phyloP scores from a whole-genome alignment of 2,329 filamentous ascomycete genomes.

The Colletotrichum chrysophilum region DNA sequence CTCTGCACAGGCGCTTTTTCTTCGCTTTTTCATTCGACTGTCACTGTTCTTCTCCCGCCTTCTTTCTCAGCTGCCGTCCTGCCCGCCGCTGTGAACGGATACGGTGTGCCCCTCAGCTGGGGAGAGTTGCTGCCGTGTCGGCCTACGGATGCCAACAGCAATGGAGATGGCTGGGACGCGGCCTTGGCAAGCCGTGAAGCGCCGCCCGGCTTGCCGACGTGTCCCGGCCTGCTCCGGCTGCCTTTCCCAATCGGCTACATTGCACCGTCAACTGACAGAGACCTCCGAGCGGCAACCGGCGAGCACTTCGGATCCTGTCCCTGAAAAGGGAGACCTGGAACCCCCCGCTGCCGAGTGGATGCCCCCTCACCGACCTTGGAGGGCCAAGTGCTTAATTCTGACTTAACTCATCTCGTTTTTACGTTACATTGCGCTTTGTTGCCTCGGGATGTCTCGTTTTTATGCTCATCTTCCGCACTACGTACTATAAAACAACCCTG shows the following conservation, averaged over 20 bases:
- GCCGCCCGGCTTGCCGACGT: background rate
- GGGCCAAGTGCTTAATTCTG: background rate
- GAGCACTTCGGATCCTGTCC: background rate
- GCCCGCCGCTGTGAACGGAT: background rate
- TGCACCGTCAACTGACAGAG: background rate
- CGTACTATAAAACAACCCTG: background rate
- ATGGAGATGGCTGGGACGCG: background rate
- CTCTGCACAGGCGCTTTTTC: background rate
- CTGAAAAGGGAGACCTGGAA: background rate
- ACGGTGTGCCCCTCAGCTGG: background rate
- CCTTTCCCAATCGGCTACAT: background rate
- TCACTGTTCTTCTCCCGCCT: background rate
- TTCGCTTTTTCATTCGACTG: background rate
- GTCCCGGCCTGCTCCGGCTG: background rate
- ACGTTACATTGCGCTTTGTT: slow-evolving; percentile 5
- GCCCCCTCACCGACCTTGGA: background rate
- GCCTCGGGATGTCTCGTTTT: background rate
- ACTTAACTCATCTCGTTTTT: background rate
- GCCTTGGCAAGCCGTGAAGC: background rate
- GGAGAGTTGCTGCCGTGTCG: background rate
- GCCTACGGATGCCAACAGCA: background rate
- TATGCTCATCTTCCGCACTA: background rate
- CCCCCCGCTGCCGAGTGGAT: slow-evolving; percentile 1
- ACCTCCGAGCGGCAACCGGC: background rate
- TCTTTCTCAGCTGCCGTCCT: background rate